Evolutionary conservation across 305 asterid genomes (phyloP).

Genomic region (Salvia sclarea): DNA sequence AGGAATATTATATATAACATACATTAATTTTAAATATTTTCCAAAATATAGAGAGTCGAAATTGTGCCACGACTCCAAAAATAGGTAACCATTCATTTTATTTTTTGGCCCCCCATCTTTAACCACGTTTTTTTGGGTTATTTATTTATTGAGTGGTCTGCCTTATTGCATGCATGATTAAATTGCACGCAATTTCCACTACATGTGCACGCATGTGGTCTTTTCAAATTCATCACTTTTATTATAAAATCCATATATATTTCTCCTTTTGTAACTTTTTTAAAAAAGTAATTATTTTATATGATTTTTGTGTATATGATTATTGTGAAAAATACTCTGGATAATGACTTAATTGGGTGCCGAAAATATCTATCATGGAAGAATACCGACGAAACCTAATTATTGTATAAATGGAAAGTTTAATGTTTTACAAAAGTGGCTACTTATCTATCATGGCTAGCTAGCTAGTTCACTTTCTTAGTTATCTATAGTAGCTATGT

Average conservation of each 20-base stretch:
- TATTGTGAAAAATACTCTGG: not conserved
- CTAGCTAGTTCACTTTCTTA: not conserved
- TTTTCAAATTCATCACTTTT: not conserved
- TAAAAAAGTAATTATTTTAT: not conserved
- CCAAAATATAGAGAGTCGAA: constrained; percentile 8
- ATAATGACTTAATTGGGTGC: not conserved
- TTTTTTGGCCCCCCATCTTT: constrained; percentile 23
- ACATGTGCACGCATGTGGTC: constrained; percentile 42
- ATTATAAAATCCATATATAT: not conserved
- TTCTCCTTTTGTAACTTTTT: not conserved
- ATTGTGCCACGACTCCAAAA: constrained; percentile 37
- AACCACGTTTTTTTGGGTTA: constrained; percentile 30
- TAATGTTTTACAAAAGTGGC: not conserved
- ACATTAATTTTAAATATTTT: too few relatives aligned
- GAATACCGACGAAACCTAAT: not conserved
- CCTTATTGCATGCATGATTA: constrained; percentile 23
- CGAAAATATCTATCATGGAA: not conserved
- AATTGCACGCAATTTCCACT: constrained; percentile 24
- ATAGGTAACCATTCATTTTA: constrained; percentile 25
- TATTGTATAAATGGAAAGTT: not conserved
- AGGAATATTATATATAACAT: too few relatives aligned
- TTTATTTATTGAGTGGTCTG: constrained; percentile 28
- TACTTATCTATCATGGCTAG: not conserved
- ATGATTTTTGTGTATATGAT: not conserved
- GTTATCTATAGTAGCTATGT: not conserved